Conservation (phyloP, 1,284 basidiomycete genomes). For the Grifola frondosa region DNA sequence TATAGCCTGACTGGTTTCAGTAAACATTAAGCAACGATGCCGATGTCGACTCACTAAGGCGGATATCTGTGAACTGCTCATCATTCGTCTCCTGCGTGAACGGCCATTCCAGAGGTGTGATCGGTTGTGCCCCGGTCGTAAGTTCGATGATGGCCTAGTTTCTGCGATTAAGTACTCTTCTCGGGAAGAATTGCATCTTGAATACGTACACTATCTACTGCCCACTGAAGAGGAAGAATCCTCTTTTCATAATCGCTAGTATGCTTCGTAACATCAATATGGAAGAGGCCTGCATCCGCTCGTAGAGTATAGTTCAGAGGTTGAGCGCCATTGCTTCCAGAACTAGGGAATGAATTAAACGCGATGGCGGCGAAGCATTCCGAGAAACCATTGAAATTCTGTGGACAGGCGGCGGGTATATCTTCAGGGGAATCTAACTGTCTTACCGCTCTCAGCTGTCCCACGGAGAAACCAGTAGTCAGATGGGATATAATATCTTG, state of each 20-base stretch:
- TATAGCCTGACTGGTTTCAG: conserved; percentile 44
- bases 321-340: conserved; percentile 30
- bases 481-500: conserved; percentile 57
- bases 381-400: conserved; percentile 71
- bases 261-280: conserved; percentile 65
- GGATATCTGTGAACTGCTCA: conserved; percentile 51
- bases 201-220: conserved; percentile 61
- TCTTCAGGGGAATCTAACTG: conserved; percentile 47
- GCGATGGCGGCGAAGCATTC: conserved; percentile 72
- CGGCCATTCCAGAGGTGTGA: conserved; percentile 67
- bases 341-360: conserved; percentile 64
- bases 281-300: conserved; percentile 62
- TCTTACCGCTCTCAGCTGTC: conserved; percentile 46
- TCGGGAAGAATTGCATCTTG: conserved; percentile 1
- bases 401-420: conserved; percentile 60
- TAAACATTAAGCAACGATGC: conserved; percentile 10
- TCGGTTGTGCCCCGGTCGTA: conserved; percentile 50
- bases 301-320: conserved; percentile 70
- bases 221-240: conserved; percentile 75
- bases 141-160: conserved; percentile 65
- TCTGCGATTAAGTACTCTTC: background rate
- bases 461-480: conserved; percentile 45
- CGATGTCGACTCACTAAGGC: conserved; percentile 47
- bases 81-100: conserved; percentile 68
- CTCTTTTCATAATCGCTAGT: conserved; percentile 68